A percentile compares a stretch with the other conserved stretches of the same genome.
phyloP scores from a whole-genome alignment of 148 eudicot species.

The Chenopodium suecicum region DNA sequence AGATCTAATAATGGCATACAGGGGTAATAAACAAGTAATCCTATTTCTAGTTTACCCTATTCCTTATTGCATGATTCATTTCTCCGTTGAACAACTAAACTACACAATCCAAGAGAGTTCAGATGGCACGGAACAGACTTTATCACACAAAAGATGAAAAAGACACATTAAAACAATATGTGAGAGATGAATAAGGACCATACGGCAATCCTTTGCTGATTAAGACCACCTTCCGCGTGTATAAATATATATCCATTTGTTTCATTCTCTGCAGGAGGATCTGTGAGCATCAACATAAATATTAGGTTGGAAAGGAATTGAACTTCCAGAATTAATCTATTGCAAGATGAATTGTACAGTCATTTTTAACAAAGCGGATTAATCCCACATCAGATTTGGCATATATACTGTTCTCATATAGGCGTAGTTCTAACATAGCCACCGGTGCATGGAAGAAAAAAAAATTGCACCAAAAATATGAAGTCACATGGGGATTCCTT shows the following conservation, averaged over 20 bases:
- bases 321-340: not conserved
- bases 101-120: not conserved
- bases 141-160: not conserved
- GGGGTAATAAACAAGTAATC: not conserved
- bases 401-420: not conserved
- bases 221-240: constrained; percentile 99
- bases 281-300: constrained; percentile 42
- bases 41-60: not conserved
- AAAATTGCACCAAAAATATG: too few species aligned
- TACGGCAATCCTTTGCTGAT: constrained; percentile 99
- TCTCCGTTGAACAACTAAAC: not conserved
- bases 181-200: constrained; percentile 26
- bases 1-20: not conserved
- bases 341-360: too few species aligned
- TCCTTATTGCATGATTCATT: not conserved
- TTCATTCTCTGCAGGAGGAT: constrained; percentile 79
- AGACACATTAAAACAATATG: not conserved
- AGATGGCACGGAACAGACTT: not conserved
- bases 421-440: too few species aligned
- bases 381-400: not conserved
- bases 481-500: too few species aligned
- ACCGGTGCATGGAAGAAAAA: not conserved
- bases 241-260: constrained; percentile 96
- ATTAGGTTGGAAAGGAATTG: not conserved
- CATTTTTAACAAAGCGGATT: not conserved